phyloP scores from a whole-genome alignment of 345 rosid species.

The Syzygium oleosum region DNA sequence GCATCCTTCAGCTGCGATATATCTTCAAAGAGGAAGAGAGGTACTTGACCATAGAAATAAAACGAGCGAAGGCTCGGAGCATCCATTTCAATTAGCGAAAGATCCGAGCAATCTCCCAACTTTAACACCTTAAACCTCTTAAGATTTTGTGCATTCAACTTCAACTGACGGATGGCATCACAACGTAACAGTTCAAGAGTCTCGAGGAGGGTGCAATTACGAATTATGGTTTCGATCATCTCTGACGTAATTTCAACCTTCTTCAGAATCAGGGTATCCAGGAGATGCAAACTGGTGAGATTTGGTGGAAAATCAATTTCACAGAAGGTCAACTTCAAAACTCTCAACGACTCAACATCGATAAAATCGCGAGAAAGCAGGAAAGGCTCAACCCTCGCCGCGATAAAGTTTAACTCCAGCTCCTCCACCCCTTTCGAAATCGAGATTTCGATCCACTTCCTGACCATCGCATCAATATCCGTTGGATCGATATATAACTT shows the following conservation, averaged over 20 bases:
- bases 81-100: not conserved
- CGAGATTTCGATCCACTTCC: constrained; percentile 5
- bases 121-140: not conserved
- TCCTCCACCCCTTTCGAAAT: constrained; percentile 13
- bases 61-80: not conserved
- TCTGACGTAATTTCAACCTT: not conserved
- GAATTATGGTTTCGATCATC: not conserved
- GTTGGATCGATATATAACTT: not conserved
- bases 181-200: not conserved
- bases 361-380: not conserved
- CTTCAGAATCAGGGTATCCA: not conserved
- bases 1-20: not conserved
- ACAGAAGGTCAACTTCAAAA: not conserved
- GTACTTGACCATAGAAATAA: not conserved
- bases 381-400: not conserved
- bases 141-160: not conserved
- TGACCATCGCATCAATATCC: not conserved
- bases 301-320: not conserved
- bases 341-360: not conserved
- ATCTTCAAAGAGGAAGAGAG: not conserved
- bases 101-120: not conserved
- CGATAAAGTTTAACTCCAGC: constrained; percentile 11
- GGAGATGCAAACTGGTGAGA: not conserved
- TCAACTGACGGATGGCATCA: not conserved
- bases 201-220: not conserved